Conservation (phyloP, 306 rosid genomes). For the Carpinus fangiana region DNA sequence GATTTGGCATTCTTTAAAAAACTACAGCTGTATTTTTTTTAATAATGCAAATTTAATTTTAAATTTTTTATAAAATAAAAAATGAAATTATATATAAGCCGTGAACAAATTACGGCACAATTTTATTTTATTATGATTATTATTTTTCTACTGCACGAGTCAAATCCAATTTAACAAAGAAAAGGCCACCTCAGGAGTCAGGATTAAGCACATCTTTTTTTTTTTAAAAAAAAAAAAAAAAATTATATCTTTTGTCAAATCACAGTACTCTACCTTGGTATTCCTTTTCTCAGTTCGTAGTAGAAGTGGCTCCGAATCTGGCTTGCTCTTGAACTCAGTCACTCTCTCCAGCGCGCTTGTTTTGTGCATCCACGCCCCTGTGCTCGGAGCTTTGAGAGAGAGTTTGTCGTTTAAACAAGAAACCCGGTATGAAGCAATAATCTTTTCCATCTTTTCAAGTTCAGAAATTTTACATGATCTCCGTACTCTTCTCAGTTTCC, state of each 20-base stretch:
- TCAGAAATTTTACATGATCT: slow-evolving; percentile 3
- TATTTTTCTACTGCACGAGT: too few species aligned
- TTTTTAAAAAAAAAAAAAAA: too few species aligned
- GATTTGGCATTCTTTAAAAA: too few species aligned
- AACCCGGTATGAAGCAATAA: slow-evolving; percentile 28
- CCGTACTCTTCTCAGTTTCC: slow-evolving; percentile 8
- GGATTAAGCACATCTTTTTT: too few species aligned
- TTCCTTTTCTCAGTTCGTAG: not conserved
- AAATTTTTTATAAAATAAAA: too few species aligned
- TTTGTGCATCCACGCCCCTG: not conserved
- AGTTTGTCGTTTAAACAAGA: not conserved
- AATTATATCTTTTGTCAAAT: not conserved
- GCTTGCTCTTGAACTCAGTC: not conserved
- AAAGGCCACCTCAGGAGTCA: too few species aligned
- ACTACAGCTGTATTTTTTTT: too few species aligned
- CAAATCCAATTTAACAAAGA: too few species aligned
- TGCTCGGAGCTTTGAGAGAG: not conserved
- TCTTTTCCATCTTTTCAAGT: slow-evolving; percentile 2
- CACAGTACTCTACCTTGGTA: not conserved
- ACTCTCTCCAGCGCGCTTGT: not conserved
- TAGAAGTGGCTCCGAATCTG: slow-evolving; percentile 22
- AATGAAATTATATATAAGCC: too few species aligned
- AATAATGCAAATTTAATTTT: too few species aligned
- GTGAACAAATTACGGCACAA: too few species aligned
- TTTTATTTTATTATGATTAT: too few species aligned